Percentiles rank a stretch among this genome's conserved stretches.
These are phyloP conservation scores for Glaciozyma antarctica DNA, from an alignment of 768 basidiomycete species.

Conservation along the genomic window DNA sequence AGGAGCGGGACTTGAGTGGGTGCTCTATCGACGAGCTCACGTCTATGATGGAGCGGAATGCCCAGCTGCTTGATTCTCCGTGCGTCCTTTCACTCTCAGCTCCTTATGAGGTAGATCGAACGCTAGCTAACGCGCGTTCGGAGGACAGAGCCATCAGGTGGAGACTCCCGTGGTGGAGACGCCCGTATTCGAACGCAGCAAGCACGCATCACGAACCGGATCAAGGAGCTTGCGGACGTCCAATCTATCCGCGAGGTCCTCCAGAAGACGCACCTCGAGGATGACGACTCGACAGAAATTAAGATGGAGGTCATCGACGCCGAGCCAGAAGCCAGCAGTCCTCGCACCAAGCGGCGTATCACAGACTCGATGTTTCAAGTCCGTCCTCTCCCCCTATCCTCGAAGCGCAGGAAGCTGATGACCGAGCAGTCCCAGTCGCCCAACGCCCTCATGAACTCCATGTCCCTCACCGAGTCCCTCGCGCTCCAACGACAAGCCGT, in stretches of 20 bases:
- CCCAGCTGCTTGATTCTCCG: constrained; percentile 16
- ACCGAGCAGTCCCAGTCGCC: not conserved
- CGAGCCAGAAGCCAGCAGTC: not conserved
- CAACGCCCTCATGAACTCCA: not conserved
- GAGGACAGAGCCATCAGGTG: constrained; percentile 2
- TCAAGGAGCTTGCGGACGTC: constrained; percentile 12
- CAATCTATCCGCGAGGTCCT: constrained; percentile 9
- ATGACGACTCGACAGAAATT: not conserved
- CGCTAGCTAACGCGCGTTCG: too few species aligned
- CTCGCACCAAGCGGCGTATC: constrained; percentile 19
- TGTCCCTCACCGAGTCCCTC: constrained; percentile 25
- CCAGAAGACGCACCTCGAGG: constrained; percentile 9
- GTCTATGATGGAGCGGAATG: constrained; percentile 11
- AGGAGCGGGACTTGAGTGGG: constrained; percentile 17
- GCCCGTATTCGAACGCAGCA: constrained; percentile 4
- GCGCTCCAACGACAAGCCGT: constrained; percentile 18
- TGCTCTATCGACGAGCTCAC: constrained; percentile 11
- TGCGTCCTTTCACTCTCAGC: not conserved
- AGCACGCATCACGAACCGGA: constrained; percentile 5
- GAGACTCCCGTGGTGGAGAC: constrained; percentile 23
- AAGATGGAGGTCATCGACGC: not conserved
- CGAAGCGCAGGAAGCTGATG: not conserved
- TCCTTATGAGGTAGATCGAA: too few species aligned
- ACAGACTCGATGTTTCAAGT: constrained; percentile 10
- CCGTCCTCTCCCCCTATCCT: not conserved